Evolutionary conservation across 345 rosid species (phyloP).

Genomic region (Brassica rapa): DNA sequence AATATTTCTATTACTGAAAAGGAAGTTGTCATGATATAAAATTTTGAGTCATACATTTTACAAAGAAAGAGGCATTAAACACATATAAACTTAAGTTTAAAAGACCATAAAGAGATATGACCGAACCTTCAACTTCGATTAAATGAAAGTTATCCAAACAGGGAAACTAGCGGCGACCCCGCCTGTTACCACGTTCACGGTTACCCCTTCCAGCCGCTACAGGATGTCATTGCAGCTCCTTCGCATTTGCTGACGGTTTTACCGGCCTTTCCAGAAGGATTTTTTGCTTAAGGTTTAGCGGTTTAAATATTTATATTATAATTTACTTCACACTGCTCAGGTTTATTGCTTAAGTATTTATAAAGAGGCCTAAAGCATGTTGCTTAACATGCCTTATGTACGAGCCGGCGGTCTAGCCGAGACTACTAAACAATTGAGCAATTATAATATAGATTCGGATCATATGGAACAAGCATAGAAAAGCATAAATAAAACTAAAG

Average conservation of each 20-base stretch:
- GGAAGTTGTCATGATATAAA: background rate
- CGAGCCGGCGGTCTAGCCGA: background rate
- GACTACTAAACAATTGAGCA: background rate
- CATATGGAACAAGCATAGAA: background rate
- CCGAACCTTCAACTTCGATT: background rate
- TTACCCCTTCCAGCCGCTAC: background rate
- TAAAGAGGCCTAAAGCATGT: conserved; percentile 7
- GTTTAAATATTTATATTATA: background rate
- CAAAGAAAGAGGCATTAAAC: background rate
- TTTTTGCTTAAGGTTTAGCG: background rate
- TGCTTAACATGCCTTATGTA: background rate
- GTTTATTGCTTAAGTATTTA: background rate
- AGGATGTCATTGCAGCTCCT: background rate
- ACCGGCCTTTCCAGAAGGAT: background rate
- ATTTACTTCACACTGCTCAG: conserved; percentile 4
- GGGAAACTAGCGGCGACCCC: background rate
- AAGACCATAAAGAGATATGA: background rate
- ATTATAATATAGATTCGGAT: background rate
- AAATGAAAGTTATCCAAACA: background rate
- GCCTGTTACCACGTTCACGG: background rate
- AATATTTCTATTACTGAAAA: background rate
- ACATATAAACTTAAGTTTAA: background rate
- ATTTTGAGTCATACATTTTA: background rate
- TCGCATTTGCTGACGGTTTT: background rate
- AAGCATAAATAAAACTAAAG: background rate